Percentiles rank a stretch among this genome's conserved stretches.
Conservation (phyloP, 768 basidiomycete species). For the Mycena chlorophos region DNA sequence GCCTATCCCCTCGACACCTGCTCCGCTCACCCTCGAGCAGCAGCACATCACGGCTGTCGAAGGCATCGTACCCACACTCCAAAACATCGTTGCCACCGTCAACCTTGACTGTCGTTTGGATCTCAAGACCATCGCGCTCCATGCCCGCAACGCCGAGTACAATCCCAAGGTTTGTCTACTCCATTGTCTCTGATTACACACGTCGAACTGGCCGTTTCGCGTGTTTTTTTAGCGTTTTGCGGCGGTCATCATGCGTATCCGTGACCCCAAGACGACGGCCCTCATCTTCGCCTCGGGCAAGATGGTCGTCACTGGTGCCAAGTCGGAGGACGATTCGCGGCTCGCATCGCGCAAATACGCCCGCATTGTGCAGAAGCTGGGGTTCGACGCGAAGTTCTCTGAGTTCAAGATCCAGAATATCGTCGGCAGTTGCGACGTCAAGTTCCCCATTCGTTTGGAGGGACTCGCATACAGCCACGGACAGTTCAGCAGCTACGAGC, state of each 20-base stretch:
- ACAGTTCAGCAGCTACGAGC: slow-evolving; percentile 96
- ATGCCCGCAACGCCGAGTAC: slow-evolving; percentile 98
- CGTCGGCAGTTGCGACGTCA: slow-evolving; percentile 96
- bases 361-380: slow-evolving; percentile 98
- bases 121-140: slow-evolving; percentile 96
- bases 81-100: slow-evolving; percentile 99
- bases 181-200: slow-evolving; percentile 43
- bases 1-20: slow-evolving; percentile 69
- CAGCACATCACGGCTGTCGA: slow-evolving; percentile 96
- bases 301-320: slow-evolving; percentile 99
- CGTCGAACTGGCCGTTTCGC: slow-evolving; percentile 64
- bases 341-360: slow-evolving; percentile 98
- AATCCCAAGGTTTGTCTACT: slow-evolving; percentile 94
- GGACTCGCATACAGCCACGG: slow-evolving; percentile 97
- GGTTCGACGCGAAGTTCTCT: slow-evolving; percentile 98
- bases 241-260: slow-evolving; percentile 99
- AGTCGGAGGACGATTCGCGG: slow-evolving; percentile 96
- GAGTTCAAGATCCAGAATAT: slow-evolving; percentile 99
- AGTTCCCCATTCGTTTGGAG: slow-evolving; percentile 97
- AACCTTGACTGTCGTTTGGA: slow-evolving; percentile 96
- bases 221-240: slow-evolving; percentile 89
- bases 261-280: slow-evolving; percentile 98
- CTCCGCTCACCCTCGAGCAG: slow-evolving; percentile 80
- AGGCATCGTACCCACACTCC: slow-evolving; percentile 97
- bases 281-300: slow-evolving; percentile 99